Evolutionary conservation across 176 grass and related monocot genomes (phyloP).

Genomic region (Ensete ventricosum): DNA sequence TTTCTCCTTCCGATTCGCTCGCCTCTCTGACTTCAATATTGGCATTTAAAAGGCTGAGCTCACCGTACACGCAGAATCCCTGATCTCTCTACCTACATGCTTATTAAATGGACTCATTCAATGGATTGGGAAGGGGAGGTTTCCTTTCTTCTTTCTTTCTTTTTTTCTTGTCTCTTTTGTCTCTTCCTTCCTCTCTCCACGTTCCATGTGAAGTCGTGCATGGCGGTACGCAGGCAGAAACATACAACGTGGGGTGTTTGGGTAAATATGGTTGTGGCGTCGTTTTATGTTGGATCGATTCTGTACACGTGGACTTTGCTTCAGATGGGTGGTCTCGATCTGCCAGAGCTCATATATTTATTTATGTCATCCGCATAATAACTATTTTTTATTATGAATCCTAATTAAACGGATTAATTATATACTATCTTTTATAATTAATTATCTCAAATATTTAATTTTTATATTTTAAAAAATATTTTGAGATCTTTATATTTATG

Average conservation of each 20-base stretch:
- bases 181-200: background rate
- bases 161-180: background rate
- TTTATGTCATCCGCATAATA: too few species aligned
- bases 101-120: slow-evolving; percentile 1
- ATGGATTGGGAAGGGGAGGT: background rate
- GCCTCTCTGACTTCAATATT: background rate
- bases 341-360: too few species aligned
- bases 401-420: too few species aligned
- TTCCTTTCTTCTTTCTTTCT: background rate
- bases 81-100: background rate
- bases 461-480: too few species aligned
- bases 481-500: too few species aligned
- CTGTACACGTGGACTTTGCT: background rate
- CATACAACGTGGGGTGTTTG: background rate
- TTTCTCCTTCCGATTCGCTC: slow-evolving; percentile 1
- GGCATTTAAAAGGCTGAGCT: background rate
- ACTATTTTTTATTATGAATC: too few species aligned
- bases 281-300: background rate
- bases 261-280: background rate
- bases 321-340: too few species aligned
- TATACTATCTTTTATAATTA: too few species aligned
- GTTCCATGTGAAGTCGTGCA: background rate
- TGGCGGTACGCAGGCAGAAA: background rate
- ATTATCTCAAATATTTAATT: too few species aligned
- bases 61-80: background rate